Evolutionary conservation across 768 basidiomycete species (phyloP), one percentile per base, ranked within the genome.

Genomic region (Punctularia strigosozonata): DNA sequence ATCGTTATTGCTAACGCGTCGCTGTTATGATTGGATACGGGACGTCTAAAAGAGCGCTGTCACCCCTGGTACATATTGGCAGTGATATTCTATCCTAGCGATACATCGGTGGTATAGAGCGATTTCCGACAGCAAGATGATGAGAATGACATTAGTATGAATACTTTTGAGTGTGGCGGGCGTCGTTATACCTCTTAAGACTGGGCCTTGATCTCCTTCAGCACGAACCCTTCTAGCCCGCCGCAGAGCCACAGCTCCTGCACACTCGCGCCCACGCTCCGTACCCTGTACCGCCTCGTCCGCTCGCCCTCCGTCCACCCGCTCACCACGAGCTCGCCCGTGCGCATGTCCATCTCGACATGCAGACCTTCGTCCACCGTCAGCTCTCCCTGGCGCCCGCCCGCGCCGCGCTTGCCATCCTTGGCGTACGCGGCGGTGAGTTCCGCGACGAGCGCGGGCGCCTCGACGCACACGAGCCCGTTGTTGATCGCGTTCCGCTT

Each of bases 401-500:
- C 94, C 12, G 75, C 69, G 15, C 85, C 82, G 2, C 94, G 66
- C 56, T 64, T 65, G 0, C 82, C 86, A 35, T 77, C 78, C 56
- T 75, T 78, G 0, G 79, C 83, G 54, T 80, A 88, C 34, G 62
- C 58, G 28, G 62, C 60, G 1, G 95, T 97, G 40, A 98, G 65
- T 48, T 95, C 90, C 14, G 65, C 61, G 14, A 98, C 82, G 28
- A 99, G 74, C 51, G 84, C 85, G 0, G 94, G 92, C 42, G 77
- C 83, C 61, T 98, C 94, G 32, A 97, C 60, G 54, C 95, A 95
- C 37, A 99, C 87, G 5, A 99, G 69, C 7, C 91, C 94, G 55
- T 99, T 98, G 64, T 99, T 99, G 64, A 98, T 98, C 14, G 90
- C 85, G 58, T 99, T 99, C 23, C 95, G 79, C 66, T 98, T 97